These are phyloP conservation scores for Peniophora sp. DNA, from an alignment of 1,284 basidiomycete species.

Conservation along the genomic window DNA sequence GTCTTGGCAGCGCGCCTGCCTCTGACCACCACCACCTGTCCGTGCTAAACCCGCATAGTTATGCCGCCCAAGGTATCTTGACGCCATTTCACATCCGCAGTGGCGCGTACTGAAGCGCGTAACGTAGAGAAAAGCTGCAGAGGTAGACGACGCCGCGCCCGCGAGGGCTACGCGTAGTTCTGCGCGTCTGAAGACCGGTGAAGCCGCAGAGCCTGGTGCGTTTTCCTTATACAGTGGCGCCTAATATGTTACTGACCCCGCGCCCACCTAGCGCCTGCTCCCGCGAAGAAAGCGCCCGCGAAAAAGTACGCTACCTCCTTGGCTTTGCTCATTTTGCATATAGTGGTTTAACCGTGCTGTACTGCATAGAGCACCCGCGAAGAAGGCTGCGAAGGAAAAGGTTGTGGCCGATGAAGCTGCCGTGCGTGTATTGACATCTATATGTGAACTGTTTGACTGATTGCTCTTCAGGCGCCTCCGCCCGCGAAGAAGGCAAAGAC, in stretches of 20 bases:
- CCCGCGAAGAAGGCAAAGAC: conserved; percentile 8
- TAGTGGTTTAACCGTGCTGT: no score
- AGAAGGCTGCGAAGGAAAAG: conserved; percentile 8
- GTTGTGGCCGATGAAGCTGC: conserved; percentile 1
- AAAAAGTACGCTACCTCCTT: background rate
- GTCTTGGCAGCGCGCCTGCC: background rate
- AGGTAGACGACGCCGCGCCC: conserved; percentile 22
- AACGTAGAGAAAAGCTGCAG: conserved; percentile 33
- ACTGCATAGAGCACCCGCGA: background rate
- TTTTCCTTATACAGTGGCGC: background rate
- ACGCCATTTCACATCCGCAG: background rate
- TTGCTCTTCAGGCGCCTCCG: conserved; percentile 1
- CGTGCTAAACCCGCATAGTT: background rate
- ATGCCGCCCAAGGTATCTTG: conserved; percentile 17
- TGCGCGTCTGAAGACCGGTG: conserved; percentile 12
- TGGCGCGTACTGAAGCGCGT: conserved; percentile 2
- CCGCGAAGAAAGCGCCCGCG: background rate
- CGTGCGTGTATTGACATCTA: background rate
- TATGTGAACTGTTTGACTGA: background rate
- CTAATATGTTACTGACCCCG: background rate
- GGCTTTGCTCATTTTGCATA: no score
- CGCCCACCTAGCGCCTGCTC: background rate
- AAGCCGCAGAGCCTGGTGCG: conserved; percentile 6
- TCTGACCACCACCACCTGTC: background rate
- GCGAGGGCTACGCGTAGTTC: conserved; percentile 44